Base-by-base conservation (phyloP, 805 yeast genomes). In the Candida sithepensis region DNA sequence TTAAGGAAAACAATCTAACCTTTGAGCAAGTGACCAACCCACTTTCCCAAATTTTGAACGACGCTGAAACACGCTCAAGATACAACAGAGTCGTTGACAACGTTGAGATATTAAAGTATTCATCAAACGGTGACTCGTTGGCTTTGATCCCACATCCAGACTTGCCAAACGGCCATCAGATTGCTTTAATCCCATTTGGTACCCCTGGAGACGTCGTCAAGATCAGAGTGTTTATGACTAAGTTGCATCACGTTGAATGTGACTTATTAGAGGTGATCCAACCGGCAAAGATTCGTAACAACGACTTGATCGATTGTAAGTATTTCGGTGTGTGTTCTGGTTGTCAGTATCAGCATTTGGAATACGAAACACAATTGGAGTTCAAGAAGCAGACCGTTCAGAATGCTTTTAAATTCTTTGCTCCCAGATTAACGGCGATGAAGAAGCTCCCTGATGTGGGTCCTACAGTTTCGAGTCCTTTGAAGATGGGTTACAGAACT, bases 241-340 rank as follows among this genome's bases (percentile, higher is more conserved):
- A 88, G 59, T 87, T 88, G 32, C 69, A 68, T 37, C 85, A 81
- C 64, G 86, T 80, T 43, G 95, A 88, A 59, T 73, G 86, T 10
- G 97, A 92, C 61, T 67, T 91, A 44, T 61, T 88, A 19, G 66
- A 73, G 34, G 57, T 69, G 2, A 50, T 52, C 45, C 46, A 68
- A 51, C 57, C 71, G 2, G 73, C 85, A 0, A 47, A 52, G 3
- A 62, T 55, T 41, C 68, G 79, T 59, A 73, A 88, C 50, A 84
- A 86, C 56, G 62, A 70, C 5, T 73, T 86, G 44, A 80, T 85
- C 47, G 77, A 77, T 54, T 89, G 96, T 69, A 75, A 79, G 53
- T 94, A 94, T 69, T 94, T 92, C 69, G 96, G 96, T 13, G 80
- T 81, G 53, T 91, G 97, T 65, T 88, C 96, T 1, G 98, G 98